These are phyloP conservation scores for Trichosanthes cucumerina DNA, from an alignment of 306 rosid genomes.

Conservation along the genomic window DNA sequence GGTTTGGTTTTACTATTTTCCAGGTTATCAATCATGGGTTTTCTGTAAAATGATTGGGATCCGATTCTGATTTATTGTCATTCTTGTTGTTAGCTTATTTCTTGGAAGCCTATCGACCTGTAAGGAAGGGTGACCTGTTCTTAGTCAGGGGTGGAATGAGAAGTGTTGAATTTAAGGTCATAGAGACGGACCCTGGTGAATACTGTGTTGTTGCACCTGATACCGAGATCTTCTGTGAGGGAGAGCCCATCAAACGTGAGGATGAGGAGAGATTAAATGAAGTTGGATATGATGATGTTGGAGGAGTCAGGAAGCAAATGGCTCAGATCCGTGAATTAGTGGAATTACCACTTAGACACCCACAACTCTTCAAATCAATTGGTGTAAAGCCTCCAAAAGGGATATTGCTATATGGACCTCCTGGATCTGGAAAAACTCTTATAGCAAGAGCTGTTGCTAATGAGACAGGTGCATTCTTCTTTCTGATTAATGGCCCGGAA, in stretches of 20 bases:
- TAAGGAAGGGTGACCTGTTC: conserved; percentile 56
- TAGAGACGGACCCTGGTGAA: conserved; percentile 48
- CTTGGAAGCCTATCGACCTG: conserved; percentile 41
- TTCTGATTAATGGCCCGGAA: conserved; percentile 58
- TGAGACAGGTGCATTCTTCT: conserved; percentile 69
- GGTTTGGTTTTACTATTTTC: neutral
- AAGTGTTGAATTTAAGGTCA: conserved; percentile 53
- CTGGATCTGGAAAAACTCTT: conserved; percentile 63
- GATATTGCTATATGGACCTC: conserved; percentile 61
- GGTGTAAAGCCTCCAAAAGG: conserved; percentile 75
- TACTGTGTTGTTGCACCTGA: conserved; percentile 57
- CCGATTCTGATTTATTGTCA: conserved; percentile 5
- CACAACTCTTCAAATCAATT: conserved; percentile 58
- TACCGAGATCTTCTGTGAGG: conserved; percentile 58
- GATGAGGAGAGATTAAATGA: conserved; percentile 57
- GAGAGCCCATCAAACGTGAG: conserved; percentile 53
- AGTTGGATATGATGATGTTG: conserved; percentile 61
- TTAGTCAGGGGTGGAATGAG: conserved; percentile 54
- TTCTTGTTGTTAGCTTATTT: conserved; percentile 37
- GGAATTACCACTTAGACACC: conserved; percentile 66
- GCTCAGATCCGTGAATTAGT: conserved; percentile 70
- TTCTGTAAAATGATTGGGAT: neutral
- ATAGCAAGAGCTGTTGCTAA: conserved; percentile 67
- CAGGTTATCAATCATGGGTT: neutral
- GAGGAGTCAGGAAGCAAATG: conserved; percentile 76